Evolutionary conservation across 2,329 filamentous ascomycete species (phyloP).

Genomic region (Aspergillus nomiae): DNA sequence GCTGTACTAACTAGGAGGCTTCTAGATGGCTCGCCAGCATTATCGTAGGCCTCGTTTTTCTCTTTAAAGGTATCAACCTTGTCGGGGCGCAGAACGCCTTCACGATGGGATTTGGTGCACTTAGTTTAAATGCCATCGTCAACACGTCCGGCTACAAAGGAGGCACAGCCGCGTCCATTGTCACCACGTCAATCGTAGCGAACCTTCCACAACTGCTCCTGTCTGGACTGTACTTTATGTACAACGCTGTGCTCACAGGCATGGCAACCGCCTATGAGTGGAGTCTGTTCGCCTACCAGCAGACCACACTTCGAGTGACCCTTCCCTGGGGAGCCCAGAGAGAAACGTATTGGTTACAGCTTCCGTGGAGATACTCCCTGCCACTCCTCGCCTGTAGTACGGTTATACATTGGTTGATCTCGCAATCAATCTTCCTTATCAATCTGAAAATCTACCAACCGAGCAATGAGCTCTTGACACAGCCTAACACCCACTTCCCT

Average conservation of each 20-base stretch:
- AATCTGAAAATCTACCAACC: background rate
- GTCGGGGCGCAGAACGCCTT: background rate
- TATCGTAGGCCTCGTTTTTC: background rate
- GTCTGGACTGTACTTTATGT: slow-evolving; percentile 34
- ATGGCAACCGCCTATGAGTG: slow-evolving; percentile 54
- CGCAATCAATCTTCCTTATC: slow-evolving; percentile 44
- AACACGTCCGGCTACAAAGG: background rate
- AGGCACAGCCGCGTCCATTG: background rate
- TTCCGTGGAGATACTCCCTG: slow-evolving; percentile 47
- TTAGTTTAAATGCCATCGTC: slow-evolving; percentile 1
- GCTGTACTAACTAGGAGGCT: background rate
- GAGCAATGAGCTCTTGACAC: background rate
- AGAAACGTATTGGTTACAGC: slow-evolving; percentile 46
- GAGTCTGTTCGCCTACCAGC: slow-evolving; percentile 36
- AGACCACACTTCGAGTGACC: slow-evolving; percentile 48
- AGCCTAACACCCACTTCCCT: background rate
- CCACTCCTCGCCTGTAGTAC: slow-evolving; percentile 38
- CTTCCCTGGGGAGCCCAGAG: slow-evolving; percentile 44
- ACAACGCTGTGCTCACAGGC: slow-evolving; percentile 41
- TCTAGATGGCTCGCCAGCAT: slow-evolving; percentile 1
- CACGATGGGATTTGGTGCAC: background rate
- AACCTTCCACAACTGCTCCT: slow-evolving; percentile 37
- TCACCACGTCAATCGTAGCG: slow-evolving; percentile 24
- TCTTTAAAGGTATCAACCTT: background rate
- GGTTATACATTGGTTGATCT: slow-evolving; percentile 51